These are phyloP conservation scores for Dactylonectria estremocensis DNA, from an alignment of 2,329 filamentous ascomycete species.

Conservation along the genomic window DNA sequence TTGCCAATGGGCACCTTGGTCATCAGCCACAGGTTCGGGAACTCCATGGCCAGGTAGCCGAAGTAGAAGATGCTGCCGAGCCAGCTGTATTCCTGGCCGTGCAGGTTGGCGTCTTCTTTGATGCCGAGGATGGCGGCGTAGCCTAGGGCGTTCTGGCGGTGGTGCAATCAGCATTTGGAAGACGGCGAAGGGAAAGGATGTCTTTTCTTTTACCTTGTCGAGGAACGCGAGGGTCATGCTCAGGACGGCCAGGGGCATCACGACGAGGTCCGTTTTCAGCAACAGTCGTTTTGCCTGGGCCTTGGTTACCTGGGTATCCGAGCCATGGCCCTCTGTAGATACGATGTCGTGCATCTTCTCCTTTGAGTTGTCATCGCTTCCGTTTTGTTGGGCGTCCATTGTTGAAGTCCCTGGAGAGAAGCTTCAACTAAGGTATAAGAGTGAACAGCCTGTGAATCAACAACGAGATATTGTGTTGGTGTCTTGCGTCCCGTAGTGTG, in stretches of 20 bases:
- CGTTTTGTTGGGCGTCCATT: neutral
- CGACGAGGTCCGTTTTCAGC: slow-evolving; percentile 35
- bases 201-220: slow-evolving; percentile 21
- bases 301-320: slow-evolving; percentile 16
- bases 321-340: neutral
- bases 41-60: slow-evolving; percentile 59
- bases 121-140: slow-evolving; percentile 42
- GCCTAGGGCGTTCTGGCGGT: slow-evolving; percentile 16
- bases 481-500: neutral
- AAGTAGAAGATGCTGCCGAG: slow-evolving; percentile 68
- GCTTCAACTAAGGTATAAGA: neutral
- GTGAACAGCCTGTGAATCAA: neutral
- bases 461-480: neutral
- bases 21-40: slow-evolving; percentile 51
- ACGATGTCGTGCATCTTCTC: neutral
- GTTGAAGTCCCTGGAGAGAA: neutral
- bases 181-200: too few species aligned
- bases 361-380: neutral
- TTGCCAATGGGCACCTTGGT: slow-evolving; percentile 52
- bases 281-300: slow-evolving; percentile 28
- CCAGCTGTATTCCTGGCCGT: slow-evolving; percentile 74
- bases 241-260: slow-evolving; percentile 33
- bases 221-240: slow-evolving; percentile 37
- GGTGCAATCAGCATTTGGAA: neutral
- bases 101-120: slow-evolving; percentile 43